Evolutionary conservation across 2,329 filamentous ascomycete species (phyloP), one percentile per base, ranked within the genome.

Genomic region (Geosmithia morbida): DNA sequence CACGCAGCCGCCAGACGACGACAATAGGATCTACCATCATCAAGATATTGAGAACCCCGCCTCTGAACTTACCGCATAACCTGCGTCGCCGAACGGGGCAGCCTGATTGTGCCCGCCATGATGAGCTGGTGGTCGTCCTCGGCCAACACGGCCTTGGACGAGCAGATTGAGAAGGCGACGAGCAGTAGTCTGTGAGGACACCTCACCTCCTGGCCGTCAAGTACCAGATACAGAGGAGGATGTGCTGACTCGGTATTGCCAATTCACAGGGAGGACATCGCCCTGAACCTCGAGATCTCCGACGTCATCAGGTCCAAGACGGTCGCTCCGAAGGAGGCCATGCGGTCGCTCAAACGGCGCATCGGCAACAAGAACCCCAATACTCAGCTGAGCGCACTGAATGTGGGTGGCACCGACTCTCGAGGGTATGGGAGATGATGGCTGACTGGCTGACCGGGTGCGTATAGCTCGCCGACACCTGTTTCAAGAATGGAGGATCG

Each of bases 301-400:
- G 92, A 98, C 69, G 74, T 94, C 56, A 96, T 98, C 65, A 81
- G 92, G 57, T 97, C 89, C 59, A 97, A 97, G 71, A 94, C 88
- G 17, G 90, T 98, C 46, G 88, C 89, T 64, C 90, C 92, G 47
- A 96, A 90, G 66, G 92, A 98, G 66, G 92, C 92, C 52, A 98
- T 98, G 92, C 86, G 88, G 63, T 90, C 87, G 42, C 71, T 98
- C 59, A 97, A 96, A 70, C 81, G 81, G 61, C 83, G 92, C 63
- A 88, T 98, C 71, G 88, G 87, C 66, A 88, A 95, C 72, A 94
- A 89, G 73, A 98, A 98, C 61, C 92, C 92, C 37, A 98, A 98
- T 64, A 83, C 92, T 37, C 92, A 98, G 69, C 73, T 98, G 37
- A 92, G 89, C 56, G 85, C 92, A n/a, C 69, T 98, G 48, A 94